phyloP scores from a whole-genome alignment of 23 red algal genomes.

The Pyropia haitanensis region DNA sequence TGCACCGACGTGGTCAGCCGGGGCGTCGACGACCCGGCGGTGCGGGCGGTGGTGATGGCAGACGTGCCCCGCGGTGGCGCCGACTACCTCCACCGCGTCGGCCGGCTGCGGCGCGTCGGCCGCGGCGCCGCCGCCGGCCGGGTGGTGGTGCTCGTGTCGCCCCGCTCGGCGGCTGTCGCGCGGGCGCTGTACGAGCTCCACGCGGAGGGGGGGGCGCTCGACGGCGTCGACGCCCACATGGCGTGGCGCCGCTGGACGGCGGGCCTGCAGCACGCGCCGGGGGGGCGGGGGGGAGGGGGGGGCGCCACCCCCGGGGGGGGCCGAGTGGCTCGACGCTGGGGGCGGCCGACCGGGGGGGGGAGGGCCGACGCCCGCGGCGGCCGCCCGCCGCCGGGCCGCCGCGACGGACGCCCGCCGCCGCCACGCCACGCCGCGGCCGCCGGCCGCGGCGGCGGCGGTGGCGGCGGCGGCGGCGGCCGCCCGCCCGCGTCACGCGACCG shows the following conservation, averaged over 20 bases:
- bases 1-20: conserved; percentile 38
- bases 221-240: conserved; percentile 5
- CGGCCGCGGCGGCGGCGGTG: too few species aligned
- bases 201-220: conserved; percentile 24
- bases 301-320: too few species aligned
- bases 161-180: conserved; percentile 16
- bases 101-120: conserved; percentile 30
- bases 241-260: conserved; percentile 26
- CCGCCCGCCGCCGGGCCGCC: too few species aligned
- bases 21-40: conserved; percentile 35
- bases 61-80: conserved; percentile 48
- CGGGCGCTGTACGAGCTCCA: conserved; percentile 33
- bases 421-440: too few species aligned
- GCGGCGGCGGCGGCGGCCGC: too few species aligned
- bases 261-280: conserved; percentile 3
- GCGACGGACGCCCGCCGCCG: too few species aligned
- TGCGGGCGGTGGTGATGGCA: conserved; percentile 30
- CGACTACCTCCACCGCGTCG: conserved; percentile 70
- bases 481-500: too few species aligned
- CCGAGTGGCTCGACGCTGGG: too few species aligned
- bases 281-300: too few species aligned
- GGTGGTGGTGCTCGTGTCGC: conserved; percentile 22
- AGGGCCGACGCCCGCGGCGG: too few species aligned
- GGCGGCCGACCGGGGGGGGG: too few species aligned
- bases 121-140: neutral